These are phyloP conservation scores for Solanum dulcamara DNA, from an alignment of 257 asterid genomes.

Conservation along the genomic window DNA sequence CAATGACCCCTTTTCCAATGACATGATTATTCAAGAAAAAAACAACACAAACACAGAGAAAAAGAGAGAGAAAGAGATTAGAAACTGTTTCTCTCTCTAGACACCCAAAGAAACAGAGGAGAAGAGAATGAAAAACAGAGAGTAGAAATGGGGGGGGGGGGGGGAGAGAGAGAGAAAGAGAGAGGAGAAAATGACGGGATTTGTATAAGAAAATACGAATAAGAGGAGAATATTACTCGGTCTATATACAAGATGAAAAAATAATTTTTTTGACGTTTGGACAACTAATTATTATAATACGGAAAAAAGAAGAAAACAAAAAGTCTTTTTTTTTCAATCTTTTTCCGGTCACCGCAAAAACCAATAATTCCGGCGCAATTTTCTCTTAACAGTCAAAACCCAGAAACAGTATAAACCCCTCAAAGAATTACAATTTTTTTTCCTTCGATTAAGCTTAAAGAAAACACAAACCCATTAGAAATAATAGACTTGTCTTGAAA, in stretches of 20 bases:
- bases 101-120: slow-evolving; percentile 7
- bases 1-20: slow-evolving; percentile 19
- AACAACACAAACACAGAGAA: neutral
- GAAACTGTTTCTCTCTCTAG: slow-evolving; percentile 34
- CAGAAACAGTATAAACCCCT: slow-evolving; percentile 8
- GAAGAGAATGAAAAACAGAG: neutral
- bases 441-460: neutral
- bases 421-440: neutral
- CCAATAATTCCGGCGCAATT: slow-evolving; percentile 22
- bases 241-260: slow-evolving; percentile 16
- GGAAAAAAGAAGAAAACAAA: slow-evolving; percentile 12
- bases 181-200: slow-evolving; percentile 76
- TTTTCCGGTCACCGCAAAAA: slow-evolving; percentile 23
- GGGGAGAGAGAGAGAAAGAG: slow-evolving; percentile 23
- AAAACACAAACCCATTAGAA: slow-evolving; percentile 3
- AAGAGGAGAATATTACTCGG: slow-evolving; percentile 9
- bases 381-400: slow-evolving; percentile 4
- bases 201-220: neutral
- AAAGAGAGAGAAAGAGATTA: slow-evolving; percentile 23
- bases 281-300: slow-evolving; percentile 23
- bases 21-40: slow-evolving; percentile 11
- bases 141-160: slow-evolving; percentile 14
- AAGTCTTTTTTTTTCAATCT: neutral
- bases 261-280: slow-evolving; percentile 50
- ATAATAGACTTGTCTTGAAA: slow-evolving; percentile 12